Evolutionary conservation across 2,329 filamentous ascomycete species (phyloP), one percentile per base, ranked within the genome.

Genomic region (Nemania bipapillata): DNA sequence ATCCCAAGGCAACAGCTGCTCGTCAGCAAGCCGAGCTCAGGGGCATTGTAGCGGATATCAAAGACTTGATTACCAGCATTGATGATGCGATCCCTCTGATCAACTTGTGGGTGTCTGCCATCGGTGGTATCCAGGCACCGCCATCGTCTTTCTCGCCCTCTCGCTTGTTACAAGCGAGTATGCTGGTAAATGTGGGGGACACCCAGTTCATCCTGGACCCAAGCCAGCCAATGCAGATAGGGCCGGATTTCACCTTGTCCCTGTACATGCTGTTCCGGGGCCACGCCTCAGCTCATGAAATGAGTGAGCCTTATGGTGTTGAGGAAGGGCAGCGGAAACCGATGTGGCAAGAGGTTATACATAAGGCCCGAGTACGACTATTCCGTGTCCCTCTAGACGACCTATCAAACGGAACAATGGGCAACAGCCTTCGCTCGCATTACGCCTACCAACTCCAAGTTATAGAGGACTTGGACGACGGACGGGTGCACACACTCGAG

Each of bases 291-390:
- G 82, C 84, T 15, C 71, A 73, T 80, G 89, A 80, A 22, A 22
- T 58, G 80, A 88, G 78, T 1, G 77, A 78, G 40, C 79, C 80
- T 0, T 85, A 85, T 54, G 83, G 83, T 0, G 52, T 84, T 8
- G 81, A 79, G 81, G 87, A 74, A 74, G 90, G 72, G 77, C 91
- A 81, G 80, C 90, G 81, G 84, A 87, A 84, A 72, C 85, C 93
- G 0, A 91, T 94, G 0, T 98, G 96, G 96, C 96, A 98, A 78
- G 95, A 99, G 78, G 94, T 97, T 47, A 90, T 97, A 69, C 94
- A 98, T 82, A 99, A 98, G 79, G 92, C 94, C 20, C 88, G 90
- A 45, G 89, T 97, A 12, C 93, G 94, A 66, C 84, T 99, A 11
- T 86, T 91, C 74, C 87, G 94, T 55, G 87, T 92, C 0, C 91